Evolutionary conservation across 495 filamentous ascomycete species (phyloP), one percentile per base, ranked within the genome.

Genomic region (Aspergillus saccharolyticus): DNA sequence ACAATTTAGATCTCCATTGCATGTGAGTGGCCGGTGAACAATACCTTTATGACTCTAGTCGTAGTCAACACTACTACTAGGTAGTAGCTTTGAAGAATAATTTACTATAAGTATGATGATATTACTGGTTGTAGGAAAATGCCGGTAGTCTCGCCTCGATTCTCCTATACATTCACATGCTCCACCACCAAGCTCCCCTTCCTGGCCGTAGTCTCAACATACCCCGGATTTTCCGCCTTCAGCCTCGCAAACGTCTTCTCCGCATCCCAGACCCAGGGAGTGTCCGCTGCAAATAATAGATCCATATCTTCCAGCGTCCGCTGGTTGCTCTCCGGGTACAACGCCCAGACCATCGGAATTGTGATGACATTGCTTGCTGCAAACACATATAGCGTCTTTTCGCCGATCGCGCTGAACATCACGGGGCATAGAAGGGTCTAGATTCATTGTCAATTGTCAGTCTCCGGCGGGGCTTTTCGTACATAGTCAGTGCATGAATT

Each of bases 291-390:
- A 52, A 88, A 88, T 9, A 88, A 64, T 5, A 88, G 71, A 59
- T 88, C 82, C 77, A 88, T 88, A 55, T 87, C 85, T 58, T 89
- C 85, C 18, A 89, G 71, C 0, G 84, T 86, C 15, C 84, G 82
- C 66, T 87, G 84, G 63, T 83, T 85, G 22, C 78, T 83, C 63
- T 89, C 85, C 0, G 85, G 85, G 53, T 88, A 88, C 0, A 86
- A 58, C n/a, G 80, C 83, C 82, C 83, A 88, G 20, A 88, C 81
- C 71, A 86, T 83, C 10, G 83, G 82, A 16, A 87, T 81, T 6
- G 79, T 78, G 60, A 86, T 70, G 25, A 84, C 75, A 64, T 87
- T 88, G 65, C 75, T 80, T 24, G 78, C 78, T 14, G 77, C 85
- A 62, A 88, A 88, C 20, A 88, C 81, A 59, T 88, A 85, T 8